phyloP scores from a whole-genome alignment of 2,329 filamentous ascomycete species.

The Lachnellula subtilissima region DNA sequence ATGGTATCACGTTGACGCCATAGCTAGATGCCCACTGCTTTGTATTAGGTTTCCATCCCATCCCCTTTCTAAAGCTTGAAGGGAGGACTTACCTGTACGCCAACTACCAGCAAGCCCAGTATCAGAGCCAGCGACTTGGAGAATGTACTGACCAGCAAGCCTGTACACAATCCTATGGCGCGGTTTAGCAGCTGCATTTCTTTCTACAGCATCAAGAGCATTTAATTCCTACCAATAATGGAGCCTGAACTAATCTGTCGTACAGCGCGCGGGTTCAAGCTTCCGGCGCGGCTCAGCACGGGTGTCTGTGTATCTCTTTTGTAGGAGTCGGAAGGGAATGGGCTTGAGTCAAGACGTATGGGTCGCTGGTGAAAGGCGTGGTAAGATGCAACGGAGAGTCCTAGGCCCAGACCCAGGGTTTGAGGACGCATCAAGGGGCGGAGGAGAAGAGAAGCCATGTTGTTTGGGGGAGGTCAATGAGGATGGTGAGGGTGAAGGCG shows the following conservation, averaged over 20 bases:
- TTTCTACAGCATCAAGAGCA: neutral
- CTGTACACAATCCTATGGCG: slow-evolving; percentile 22
- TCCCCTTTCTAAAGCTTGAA: neutral
- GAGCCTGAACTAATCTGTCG: slow-evolving; percentile 31
- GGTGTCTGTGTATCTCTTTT: slow-evolving; percentile 29
- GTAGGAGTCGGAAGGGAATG: slow-evolving; percentile 16
- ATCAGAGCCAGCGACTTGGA: slow-evolving; percentile 65
- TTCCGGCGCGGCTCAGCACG: slow-evolving; percentile 12
- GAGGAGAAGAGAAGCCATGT: slow-evolving; percentile 29
- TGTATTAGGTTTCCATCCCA: slow-evolving; percentile 4
- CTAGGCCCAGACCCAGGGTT: slow-evolving; percentile 32
- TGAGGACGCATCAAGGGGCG: slow-evolving; percentile 30
- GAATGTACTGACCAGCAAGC: slow-evolving; percentile 61
- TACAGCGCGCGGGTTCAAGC: slow-evolving; percentile 25
- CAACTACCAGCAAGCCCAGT: slow-evolving; percentile 58
- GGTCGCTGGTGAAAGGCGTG: slow-evolving; percentile 29
- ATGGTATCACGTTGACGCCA: slow-evolving; percentile 42
- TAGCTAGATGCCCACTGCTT: slow-evolving; percentile 44
- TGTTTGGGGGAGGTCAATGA: neutral
- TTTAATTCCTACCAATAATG: slow-evolving; percentile 26
- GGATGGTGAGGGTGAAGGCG: neutral
- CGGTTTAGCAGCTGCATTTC: neutral
- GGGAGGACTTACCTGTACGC: slow-evolving; percentile 29
- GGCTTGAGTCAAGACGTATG: slow-evolving; percentile 28
- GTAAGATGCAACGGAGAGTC: slow-evolving; percentile 33